Conservation (phyloP, 225 moss, liverwort and hornwort species). For the Neckera pumila region DNA sequence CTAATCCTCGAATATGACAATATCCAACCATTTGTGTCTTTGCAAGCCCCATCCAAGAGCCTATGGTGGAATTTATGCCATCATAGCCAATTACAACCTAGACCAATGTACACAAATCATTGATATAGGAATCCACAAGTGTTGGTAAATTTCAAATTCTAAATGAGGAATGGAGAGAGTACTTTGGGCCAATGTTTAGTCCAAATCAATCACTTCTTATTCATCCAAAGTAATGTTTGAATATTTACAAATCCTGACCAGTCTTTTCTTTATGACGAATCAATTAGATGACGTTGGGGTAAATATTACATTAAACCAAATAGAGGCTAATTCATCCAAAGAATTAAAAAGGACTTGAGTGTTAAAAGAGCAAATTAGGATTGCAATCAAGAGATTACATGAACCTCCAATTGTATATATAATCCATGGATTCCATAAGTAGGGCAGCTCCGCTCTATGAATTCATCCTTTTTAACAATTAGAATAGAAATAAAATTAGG, state of each 20-base stretch:
- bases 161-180: rapidly evolving
- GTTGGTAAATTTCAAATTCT: rapidly evolving
- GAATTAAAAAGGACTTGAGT: background rate
- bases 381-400: background rate
- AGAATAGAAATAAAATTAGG: background rate
- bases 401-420: background rate
- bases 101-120: background rate
- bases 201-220: background rate
- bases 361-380: background rate
- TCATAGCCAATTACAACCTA: background rate
- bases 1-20: rapidly evolving
- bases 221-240: background rate
- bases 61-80: background rate
- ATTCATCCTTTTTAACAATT: background rate
- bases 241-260: background rate
- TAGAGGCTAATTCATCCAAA: background rate
- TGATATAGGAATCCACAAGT: rapidly evolving
- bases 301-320: background rate
- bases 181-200: background rate
- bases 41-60: background rate
- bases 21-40: background rate
- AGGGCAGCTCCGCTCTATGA: rapidly evolving
- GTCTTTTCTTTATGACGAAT: background rate
- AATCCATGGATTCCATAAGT: background rate
- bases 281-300: background rate